Evolutionary conservation across 345 rosid genomes (phyloP), one percentile per base, ranked within the genome.

Genomic region (Citrus maxima): DNA sequence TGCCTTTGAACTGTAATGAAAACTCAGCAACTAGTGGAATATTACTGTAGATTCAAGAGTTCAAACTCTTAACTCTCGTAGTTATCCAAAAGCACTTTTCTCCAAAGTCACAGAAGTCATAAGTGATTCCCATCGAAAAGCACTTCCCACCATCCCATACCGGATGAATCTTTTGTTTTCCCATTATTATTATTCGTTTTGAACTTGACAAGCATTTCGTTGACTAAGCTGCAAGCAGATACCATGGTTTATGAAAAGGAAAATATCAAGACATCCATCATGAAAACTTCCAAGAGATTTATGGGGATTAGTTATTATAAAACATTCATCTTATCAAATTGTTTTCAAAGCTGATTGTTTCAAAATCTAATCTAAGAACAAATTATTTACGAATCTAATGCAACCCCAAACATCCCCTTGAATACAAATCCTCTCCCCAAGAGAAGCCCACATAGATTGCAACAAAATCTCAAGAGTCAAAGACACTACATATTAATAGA

Each of bases 121-220:
- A 66, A 66, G 72, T 68, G 54, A 25, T 40, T n/a, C 72, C 34
- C 28, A 12, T 34, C 21, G 22, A 72, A 72, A 56, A 72, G 76
- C 74, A 71, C 25, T 30, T 51, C 74, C 62, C 62, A 51, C 27
- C 38, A 71, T 54, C 54, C 49, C 27, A 3, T n/a, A 9, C 12
- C 1, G 25, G 27, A 59, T n/a, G 62, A n/a, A 5, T 2, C 13
- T 2, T n/a, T n/a, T 54, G 2, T 54, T 54, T 18, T 18, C 22
- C 2, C 7, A 4, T 54, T 54, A 46, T 54, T 4, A 54, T 54
- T 54, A 18, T 54, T 54, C 7, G 58, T 54, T 54, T 6, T 19
- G 7, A 54, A 54, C 58, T 54, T 18, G 58, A 54, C 22, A 18
- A 5, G 58, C 7, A 54, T 54, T 18, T 19, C 58, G 22, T 16